A percentile compares a stretch with the other conserved stretches of the same genome.
These are phyloP conservation scores for Trichoderma gracile DNA, from an alignment of 2,329 filamentous ascomycete genomes.

Conservation along the genomic window DNA sequence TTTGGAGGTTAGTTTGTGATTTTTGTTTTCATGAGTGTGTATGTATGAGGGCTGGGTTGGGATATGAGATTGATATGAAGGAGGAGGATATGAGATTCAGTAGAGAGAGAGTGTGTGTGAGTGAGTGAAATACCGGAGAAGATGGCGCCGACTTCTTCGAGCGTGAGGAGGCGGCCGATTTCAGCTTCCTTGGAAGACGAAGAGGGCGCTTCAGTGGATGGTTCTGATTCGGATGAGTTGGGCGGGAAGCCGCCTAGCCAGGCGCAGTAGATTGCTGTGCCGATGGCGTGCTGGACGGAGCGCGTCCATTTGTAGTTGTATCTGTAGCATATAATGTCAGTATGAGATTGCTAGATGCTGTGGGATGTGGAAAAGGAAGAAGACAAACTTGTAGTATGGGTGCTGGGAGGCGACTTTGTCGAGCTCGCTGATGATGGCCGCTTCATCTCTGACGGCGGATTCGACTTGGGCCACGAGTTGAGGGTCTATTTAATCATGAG, in stretches of 20 bases:
- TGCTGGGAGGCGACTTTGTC: conserved; percentile 74
- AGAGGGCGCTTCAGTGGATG: conserved; percentile 43
- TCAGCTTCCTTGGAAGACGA: conserved; percentile 42
- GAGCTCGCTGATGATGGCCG: conserved; percentile 69
- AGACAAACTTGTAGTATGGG: conserved; percentile 85
- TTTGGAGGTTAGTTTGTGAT: not conserved
- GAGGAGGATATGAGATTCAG: not conserved
- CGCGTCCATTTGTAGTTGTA: conserved; percentile 86
- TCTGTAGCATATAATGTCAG: conserved; percentile 38
- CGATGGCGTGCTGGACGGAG: conserved; percentile 76
- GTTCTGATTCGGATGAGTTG: conserved; percentile 36
- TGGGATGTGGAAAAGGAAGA: not conserved
- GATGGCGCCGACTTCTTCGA: conserved; percentile 81
- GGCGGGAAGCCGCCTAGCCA: conserved; percentile 75
- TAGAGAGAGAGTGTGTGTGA: too few relatives aligned
- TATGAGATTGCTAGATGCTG: not conserved
- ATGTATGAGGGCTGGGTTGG: not conserved
- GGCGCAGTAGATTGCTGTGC: conserved; percentile 57
- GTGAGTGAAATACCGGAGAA: conserved; percentile 77
- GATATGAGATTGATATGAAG: not conserved
- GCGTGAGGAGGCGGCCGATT: conserved; percentile 71
- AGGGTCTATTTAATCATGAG: conserved; percentile 48
- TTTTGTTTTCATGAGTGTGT: too few relatives aligned
- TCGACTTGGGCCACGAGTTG: conserved; percentile 70
- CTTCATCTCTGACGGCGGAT: conserved; percentile 69